Evolutionary conservation across 2,329 filamentous ascomycete species (phyloP).

Genomic region (Claviceps digitariae): DNA sequence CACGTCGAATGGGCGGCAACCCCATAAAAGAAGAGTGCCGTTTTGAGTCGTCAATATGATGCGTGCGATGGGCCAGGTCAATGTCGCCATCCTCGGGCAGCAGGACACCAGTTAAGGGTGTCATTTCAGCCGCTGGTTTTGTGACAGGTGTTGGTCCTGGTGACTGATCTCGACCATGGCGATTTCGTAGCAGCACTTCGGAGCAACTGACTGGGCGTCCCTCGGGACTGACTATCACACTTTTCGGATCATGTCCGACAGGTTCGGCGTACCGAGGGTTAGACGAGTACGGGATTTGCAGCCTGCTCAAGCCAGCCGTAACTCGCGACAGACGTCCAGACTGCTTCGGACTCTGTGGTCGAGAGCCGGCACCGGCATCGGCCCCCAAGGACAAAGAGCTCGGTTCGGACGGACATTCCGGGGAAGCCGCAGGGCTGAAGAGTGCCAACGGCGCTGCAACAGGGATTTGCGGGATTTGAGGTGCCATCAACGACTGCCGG

Average conservation of each 20-base stretch:
- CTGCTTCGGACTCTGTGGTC: neutral
- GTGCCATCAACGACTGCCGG: slow-evolving; percentile 1
- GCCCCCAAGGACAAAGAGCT: neutral
- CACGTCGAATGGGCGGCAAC: slow-evolving; percentile 44
- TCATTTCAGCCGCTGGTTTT: neutral
- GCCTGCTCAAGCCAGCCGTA: slow-evolving; percentile 6
- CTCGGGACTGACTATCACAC: neutral
- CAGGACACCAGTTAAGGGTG: neutral
- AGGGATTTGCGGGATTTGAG: slow-evolving; percentile 1
- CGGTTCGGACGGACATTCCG: neutral
- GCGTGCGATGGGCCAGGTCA: slow-evolving; percentile 7
- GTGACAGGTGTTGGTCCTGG: neutral
- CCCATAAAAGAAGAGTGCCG: slow-evolving; percentile 40
- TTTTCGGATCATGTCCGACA: neutral
- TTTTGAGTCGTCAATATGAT: slow-evolving; percentile 17
- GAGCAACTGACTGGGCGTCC: slow-evolving; percentile 14
- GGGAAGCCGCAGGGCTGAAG: slow-evolving; percentile 2
- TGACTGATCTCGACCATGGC: neutral
- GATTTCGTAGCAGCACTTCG: slow-evolving; percentile 18
- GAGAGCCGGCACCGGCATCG: neutral
- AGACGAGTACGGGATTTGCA: slow-evolving; percentile 6
- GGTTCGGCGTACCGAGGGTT: neutral
- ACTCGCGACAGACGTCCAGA: slow-evolving; percentile 2
- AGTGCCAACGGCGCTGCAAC: slow-evolving; percentile 6
- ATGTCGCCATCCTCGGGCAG: slow-evolving; percentile 5